Evolutionary conservation across 768 basidiomycete genomes (phyloP), one percentile per base, ranked within the genome.

Genomic region (Clathrus columnatus): DNA sequence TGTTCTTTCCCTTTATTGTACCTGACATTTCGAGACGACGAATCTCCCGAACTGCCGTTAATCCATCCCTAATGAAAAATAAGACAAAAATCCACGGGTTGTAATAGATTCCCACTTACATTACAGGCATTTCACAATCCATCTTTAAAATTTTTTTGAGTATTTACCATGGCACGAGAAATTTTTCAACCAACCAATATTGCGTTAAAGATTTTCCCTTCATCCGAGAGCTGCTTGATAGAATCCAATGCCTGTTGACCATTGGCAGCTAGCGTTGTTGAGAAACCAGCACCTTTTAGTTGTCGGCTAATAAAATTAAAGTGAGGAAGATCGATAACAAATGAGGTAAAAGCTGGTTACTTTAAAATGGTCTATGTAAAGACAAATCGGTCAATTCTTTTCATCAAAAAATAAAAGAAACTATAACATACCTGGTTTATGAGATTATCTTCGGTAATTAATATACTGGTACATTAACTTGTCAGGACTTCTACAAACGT

Each of bases 61-160:
- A 46, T 6, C 65, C 65, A 54, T 61, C 60, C 60, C 60, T 53
- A 46, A 10, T 24, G 30, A 18, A 45, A 45, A 26, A 8, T 41
- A 27, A 42, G 52, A 56, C 36, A 21, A 32, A 16, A 23, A 57
- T 1, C 29, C 30, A 17, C 5, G 30, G 11, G 43, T 20, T 18
- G 11, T 11, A 17, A 17, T 24, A 29, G 7, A 49, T 43, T 27
- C n/a, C 7, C 16, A 51, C 46, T 17, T 57, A 57, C 62, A 63
- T 62, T 20, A 65, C 60, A 26, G 65, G 64, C 65, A 66, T 66
- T 52, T 63, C 64, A 45, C 61, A 61, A 52, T 64, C 64, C 63
- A 62, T 64, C 63, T 64, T 48, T 20, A 42, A 52, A 26, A 11
- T 41, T 49, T 8, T 51, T 8, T 18, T 23, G 44, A 42, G 7